Conservation (phyloP, 306 rosid species). For the Sindora glabra region DNA sequence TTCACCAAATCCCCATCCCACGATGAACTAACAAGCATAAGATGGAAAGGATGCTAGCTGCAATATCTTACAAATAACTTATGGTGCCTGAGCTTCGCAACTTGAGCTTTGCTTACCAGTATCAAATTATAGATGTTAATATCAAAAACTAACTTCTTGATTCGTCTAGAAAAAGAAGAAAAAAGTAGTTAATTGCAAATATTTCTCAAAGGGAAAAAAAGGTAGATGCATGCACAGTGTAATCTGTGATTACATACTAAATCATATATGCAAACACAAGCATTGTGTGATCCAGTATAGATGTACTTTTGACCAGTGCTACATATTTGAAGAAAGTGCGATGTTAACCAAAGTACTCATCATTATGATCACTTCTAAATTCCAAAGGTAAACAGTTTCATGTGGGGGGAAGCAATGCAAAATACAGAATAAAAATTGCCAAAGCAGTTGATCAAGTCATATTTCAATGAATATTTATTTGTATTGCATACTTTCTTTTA, state of each 20-base stretch:
- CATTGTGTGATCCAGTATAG: constrained; percentile 82
- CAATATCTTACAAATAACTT: constrained; percentile 86
- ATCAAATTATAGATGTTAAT: too few species aligned
- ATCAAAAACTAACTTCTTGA: too few species aligned
- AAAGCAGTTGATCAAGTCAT: too few species aligned
- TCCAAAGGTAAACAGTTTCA: not conserved
- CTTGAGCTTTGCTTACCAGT: constrained; percentile 76
- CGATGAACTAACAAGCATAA: constrained; percentile 79
- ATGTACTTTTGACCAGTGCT: constrained; percentile 99
- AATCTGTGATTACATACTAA: constrained; percentile 49
- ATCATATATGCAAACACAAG: constrained; percentile 77
- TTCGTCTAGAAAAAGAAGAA: too few species aligned
- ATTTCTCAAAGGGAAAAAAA: not conserved
- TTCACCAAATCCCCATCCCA: constrained; percentile 90
- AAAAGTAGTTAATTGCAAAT: too few species aligned
- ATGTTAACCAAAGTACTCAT: too few species aligned
- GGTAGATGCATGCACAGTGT: not conserved
- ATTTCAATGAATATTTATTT: too few species aligned
- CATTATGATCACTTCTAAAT: not conserved
- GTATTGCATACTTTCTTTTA: too few species aligned
- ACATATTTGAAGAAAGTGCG: constrained; percentile 32
- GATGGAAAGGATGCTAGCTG: constrained; percentile 87
- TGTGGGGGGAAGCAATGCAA: not conserved
- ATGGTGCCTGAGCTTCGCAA: constrained; percentile 83
- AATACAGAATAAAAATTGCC: too few species aligned